Percentiles rank a stretch among this genome's conserved stretches.
Conservation (phyloP, 805 yeast genomes). For the Priceomyces carsonii region DNA sequence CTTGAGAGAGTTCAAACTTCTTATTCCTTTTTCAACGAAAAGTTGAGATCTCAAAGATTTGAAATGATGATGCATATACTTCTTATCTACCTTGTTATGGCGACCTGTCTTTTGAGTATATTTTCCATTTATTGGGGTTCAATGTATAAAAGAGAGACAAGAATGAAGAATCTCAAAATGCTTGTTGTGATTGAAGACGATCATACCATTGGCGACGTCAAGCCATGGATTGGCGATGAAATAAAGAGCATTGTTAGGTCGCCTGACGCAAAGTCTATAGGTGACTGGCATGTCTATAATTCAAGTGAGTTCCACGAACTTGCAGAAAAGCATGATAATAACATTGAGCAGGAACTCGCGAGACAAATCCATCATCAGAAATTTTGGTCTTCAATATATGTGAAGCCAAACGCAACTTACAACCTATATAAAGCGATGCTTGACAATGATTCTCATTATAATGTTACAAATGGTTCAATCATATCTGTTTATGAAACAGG, state of each 20-base stretch:
- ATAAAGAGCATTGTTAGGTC: slow-evolving; percentile 26
- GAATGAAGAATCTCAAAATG: slow-evolving; percentile 34
- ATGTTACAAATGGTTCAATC: slow-evolving; percentile 30
- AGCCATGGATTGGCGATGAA: slow-evolving; percentile 53
- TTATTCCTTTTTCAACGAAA: slow-evolving; percentile 33
- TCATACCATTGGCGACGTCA: slow-evolving; percentile 21
- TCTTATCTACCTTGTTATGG: slow-evolving; percentile 30
- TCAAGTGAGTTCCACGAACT: slow-evolving; percentile 23
- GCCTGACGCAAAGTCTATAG: slow-evolving; percentile 21
- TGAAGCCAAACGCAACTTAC: slow-evolving; percentile 48
- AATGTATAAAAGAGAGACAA: slow-evolving; percentile 25
- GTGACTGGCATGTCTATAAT: slow-evolving; percentile 39
- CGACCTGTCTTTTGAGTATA: slow-evolving; percentile 30
- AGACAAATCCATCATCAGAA: slow-evolving; percentile 51
- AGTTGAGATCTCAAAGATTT: slow-evolving; percentile 20
- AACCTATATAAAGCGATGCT: slow-evolving; percentile 41
- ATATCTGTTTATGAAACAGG: slow-evolving; percentile 60
- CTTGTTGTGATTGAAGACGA: slow-evolving; percentile 40
- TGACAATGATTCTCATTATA: slow-evolving; percentile 28
- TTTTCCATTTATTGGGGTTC: slow-evolving; percentile 46
- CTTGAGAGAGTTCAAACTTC: slow-evolving; percentile 26
- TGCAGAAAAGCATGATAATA: slow-evolving; percentile 28
- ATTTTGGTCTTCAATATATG: slow-evolving; percentile 65
- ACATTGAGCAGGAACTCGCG: slow-evolving; percentile 38
- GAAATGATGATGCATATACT: slow-evolving; percentile 16